phyloP scores from a whole-genome alignment of 2,329 filamentous ascomycete genomes.

The Xylariaceae sp. region DNA sequence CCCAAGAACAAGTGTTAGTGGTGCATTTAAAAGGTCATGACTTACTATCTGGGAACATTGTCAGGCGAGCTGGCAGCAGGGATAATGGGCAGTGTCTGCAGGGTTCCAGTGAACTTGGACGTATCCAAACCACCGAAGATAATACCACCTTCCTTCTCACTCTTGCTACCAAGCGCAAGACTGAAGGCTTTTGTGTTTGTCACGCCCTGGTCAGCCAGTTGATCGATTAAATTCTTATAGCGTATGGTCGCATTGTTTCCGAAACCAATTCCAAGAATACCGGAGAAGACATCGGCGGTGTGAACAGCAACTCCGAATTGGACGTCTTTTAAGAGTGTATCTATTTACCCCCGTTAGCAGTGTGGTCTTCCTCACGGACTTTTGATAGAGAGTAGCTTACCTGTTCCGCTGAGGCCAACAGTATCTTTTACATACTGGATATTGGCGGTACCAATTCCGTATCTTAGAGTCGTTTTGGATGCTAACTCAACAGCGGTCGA shows the following conservation, averaged over 20 bases:
- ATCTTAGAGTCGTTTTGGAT: constrained; percentile 39
- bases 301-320: constrained; percentile 61
- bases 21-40: not conserved
- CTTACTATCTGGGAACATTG: constrained; percentile 41
- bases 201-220: constrained; percentile 44
- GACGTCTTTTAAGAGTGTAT: constrained; percentile 43
- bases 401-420: constrained; percentile 39
- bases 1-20: not conserved
- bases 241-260: constrained; percentile 41
- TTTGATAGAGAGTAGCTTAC: constrained; percentile 13
- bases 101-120: constrained; percentile 55
- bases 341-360: constrained; percentile 17
- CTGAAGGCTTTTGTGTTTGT: constrained; percentile 60
- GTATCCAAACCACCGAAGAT: constrained; percentile 65
- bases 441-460: constrained; percentile 48
- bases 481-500: constrained; percentile 34
- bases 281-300: constrained; percentile 44
- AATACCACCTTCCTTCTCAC: constrained; percentile 56
- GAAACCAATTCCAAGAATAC: constrained; percentile 73
- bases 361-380: not conserved
- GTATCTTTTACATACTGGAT: constrained; percentile 46
- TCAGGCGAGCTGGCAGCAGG: constrained; percentile 51
- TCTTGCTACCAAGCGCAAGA: constrained; percentile 58
- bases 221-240: constrained; percentile 50
- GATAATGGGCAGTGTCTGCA: constrained; percentile 58